These are phyloP conservation scores for Polygonum maritimum DNA, from an alignment of 148 eudicot species.

Conservation along the genomic window DNA sequence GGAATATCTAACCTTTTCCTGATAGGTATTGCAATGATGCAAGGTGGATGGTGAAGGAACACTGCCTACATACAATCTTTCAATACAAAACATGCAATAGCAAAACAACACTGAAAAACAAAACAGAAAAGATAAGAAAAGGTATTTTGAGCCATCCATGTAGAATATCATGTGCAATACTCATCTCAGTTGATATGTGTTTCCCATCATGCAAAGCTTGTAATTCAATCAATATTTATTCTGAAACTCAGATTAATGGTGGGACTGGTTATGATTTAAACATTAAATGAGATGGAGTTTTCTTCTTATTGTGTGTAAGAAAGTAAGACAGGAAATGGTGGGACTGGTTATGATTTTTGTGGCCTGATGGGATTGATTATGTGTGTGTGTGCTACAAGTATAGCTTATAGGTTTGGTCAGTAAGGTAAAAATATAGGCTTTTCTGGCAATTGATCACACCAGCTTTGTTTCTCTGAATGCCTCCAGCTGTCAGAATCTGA, in stretches of 20 bases:
- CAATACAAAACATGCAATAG: neutral
- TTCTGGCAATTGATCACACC: neutral
- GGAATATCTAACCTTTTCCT: constrained; percentile 28
- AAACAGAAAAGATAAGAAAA: neutral
- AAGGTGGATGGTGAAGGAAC: constrained; percentile 10
- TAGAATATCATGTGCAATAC: neutral
- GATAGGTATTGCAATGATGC: constrained; percentile 8
- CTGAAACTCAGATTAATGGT: too few relatives aligned
- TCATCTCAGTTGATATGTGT: neutral
- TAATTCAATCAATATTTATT: neutral
- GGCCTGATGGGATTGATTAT: constrained; percentile 2
- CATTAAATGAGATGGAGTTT: too few relatives aligned
- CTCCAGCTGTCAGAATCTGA: neutral
- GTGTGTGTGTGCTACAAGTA: neutral
- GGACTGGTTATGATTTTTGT: neutral
- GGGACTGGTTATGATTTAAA: too few relatives aligned
- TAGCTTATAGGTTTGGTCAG: neutral
- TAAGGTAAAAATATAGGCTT: neutral
- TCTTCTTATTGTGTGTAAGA: neutral
- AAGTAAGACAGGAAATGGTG: neutral
- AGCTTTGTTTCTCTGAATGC: neutral
- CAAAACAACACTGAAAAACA: neutral
- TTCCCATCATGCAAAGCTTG: neutral
- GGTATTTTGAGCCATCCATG: neutral
- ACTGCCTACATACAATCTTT: neutral